A percentile compares a stretch with the other conserved stretches of the same genome.
phyloP scores from a whole-genome alignment of 805 yeast genomes.

The Grigorovia yakushimaensis region DNA sequence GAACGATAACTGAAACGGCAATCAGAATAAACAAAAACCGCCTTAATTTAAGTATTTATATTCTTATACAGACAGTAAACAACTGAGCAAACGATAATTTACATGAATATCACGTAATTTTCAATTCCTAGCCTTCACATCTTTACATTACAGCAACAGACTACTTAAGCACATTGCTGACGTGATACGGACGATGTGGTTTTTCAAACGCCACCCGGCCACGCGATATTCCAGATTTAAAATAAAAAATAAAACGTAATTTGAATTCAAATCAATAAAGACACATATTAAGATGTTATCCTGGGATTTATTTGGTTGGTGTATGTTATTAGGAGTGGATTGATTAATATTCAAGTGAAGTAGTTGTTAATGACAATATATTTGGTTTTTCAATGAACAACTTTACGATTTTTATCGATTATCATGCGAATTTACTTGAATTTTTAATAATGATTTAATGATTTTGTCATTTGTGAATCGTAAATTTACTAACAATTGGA shows the following conservation, averaged over 20 bases:
- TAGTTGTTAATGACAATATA: not conserved
- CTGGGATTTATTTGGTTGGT: conserved; percentile 30
- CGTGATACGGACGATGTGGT: too few relatives aligned
- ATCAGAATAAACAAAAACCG: too few relatives aligned
- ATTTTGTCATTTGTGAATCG: not conserved
- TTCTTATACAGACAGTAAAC: not conserved
- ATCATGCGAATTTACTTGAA: too few relatives aligned
- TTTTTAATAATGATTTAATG: too few relatives aligned
- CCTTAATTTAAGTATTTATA: not conserved
- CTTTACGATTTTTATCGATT: too few relatives aligned
- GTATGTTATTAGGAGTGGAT: conserved; percentile 13
- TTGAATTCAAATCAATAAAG: not conserved
- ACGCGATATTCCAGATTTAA: not conserved
- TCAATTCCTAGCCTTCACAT: too few relatives aligned
- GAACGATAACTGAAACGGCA: not conserved
- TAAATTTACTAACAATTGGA: not conserved
- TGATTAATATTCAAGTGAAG: not conserved
- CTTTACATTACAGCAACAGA: too few relatives aligned
- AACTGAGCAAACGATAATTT: not conserved
- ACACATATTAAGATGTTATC: conserved; percentile 11
- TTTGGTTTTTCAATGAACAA: too few relatives aligned
- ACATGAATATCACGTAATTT: not conserved
- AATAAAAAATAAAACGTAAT: not conserved
- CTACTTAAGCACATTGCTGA: too few relatives aligned
- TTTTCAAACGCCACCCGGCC: not conserved